phyloP scores from a whole-genome alignment of 306 rosid species.

The Purshia tridentata region DNA sequence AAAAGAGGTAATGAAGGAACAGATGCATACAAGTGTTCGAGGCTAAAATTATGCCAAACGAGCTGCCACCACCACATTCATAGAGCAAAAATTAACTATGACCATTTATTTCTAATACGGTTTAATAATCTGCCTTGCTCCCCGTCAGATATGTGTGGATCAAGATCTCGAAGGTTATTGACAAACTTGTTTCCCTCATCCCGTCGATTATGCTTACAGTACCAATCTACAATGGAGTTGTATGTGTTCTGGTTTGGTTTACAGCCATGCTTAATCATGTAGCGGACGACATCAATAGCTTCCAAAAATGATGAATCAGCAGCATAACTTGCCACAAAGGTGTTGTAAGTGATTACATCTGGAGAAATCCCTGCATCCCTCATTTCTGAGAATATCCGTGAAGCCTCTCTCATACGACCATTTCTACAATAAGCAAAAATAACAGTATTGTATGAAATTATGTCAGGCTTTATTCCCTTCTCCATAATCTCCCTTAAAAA shows the following conservation, averaged over 20 bases:
- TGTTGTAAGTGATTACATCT: conserved; percentile 80
- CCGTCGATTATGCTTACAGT: conserved; percentile 58
- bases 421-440: conserved; percentile 79
- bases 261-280: conserved; percentile 88
- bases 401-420: conserved; percentile 79
- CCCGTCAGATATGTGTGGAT: conserved; percentile 53
- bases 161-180: conserved; percentile 51
- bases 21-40: conserved; percentile 1
- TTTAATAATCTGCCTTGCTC: conserved; percentile 58
- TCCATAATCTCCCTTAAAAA: conserved; percentile 56
- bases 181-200: conserved; percentile 67
- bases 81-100: conserved; percentile 28
- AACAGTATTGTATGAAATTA: conserved; percentile 74
- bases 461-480: conserved; percentile 83
- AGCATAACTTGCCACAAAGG: conserved; percentile 77
- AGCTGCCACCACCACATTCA: conserved; percentile 1
- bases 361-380: conserved; percentile 62
- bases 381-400: conserved; percentile 75
- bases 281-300: conserved; percentile 69
- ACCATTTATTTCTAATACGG: conserved; percentile 61
- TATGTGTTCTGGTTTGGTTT: conserved; percentile 77
- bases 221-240: conserved; percentile 78
- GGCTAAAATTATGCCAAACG: conserved; percentile 14
- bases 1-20: conserved; percentile 15
- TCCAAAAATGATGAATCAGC: conserved; percentile 71